Evolutionary conservation across 345 rosid species (phyloP).

Genomic region (Euphorbia tirucalli): DNA sequence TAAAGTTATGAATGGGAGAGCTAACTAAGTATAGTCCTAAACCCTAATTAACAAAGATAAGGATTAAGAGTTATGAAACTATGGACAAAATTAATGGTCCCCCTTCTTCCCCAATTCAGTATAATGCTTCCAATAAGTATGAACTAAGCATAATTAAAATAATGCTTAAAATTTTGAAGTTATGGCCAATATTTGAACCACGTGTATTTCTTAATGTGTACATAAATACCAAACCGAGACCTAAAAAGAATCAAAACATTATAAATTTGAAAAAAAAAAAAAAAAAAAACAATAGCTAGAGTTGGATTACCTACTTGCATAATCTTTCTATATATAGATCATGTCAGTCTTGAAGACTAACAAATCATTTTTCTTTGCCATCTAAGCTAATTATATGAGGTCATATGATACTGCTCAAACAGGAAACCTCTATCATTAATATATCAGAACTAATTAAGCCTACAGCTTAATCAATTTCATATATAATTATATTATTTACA

Average conservation of each 20-base stretch:
- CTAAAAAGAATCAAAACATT: conserved; percentile 26
- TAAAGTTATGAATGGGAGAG: conserved; percentile 7
- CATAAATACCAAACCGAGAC: conserved; percentile 29
- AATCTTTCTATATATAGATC: conserved; percentile 9
- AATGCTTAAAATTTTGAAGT: conserved; percentile 29
- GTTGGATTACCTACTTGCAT: conserved; percentile 29
- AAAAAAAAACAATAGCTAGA: too few species aligned
- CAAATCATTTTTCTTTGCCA: not conserved
- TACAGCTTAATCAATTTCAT: not conserved
- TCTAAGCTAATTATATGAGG: conserved; percentile 1
- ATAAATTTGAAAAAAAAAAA: conserved; percentile 14
- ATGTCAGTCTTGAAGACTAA: conserved; percentile 9
- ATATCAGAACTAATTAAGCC: not conserved
- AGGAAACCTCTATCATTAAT: not conserved
- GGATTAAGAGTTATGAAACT: conserved; percentile 19
- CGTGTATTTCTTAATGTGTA: conserved; percentile 33
- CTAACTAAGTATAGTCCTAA: conserved; percentile 3
- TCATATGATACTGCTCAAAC: not conserved
- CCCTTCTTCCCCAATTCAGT: conserved; percentile 11
- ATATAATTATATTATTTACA: not conserved
- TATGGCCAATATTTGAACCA: conserved; percentile 44
- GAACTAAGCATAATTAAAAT: conserved; percentile 16
- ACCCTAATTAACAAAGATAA: conserved; percentile 18
- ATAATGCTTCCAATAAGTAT: conserved; percentile 39
- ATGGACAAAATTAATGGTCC: conserved; percentile 30